Base-by-base conservation (phyloP, 371 early-diverging fungal genomes). In the Zopfochytrium polystomum region DNA sequence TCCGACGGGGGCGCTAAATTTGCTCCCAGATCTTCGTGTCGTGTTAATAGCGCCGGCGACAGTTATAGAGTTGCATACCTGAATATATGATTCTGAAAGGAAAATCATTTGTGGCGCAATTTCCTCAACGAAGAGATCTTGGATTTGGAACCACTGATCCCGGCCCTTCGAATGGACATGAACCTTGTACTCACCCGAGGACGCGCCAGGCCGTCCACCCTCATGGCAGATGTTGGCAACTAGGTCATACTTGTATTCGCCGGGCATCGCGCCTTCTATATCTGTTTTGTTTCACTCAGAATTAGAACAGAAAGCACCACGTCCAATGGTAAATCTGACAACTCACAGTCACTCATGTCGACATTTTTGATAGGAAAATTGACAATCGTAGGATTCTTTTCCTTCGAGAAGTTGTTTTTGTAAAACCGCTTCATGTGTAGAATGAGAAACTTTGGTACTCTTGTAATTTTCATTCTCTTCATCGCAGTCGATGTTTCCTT, bases 371-470 rank as follows among this genome's bases (percentile, higher is more conserved):
- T 87, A 0, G 96, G 92, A 54, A 91, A 97, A 59, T 90, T 94
- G n/a, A 98, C 96, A 66, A 98, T 95, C 2, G 98, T 98, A 0
- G 92, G 94, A 67, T 96, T 96, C 79, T 95, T 95, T 68, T 98
- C 98, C 5, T 82, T 58, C 9, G 32, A 73, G 80, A 89, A 92
- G 62, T 87, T 90, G 74, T 91, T 92, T 70, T 91, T 94, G 5
- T 86, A 84, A 65, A 98, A 94, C 33, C 98, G 81, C 68, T 92
- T 92, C 57, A 95, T 86, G 67, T 92, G 89, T 52, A 97, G 84
- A 34, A 97, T 90, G 15, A 98, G 74, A 67, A 89, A 97, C 29
- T 79, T 76, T 1, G 98, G 98, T 18, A 95, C 78, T 4, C 74
- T 73, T 15, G 77, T 81, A 32, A 97, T 83, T 32, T 81, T 84